Evolutionary conservation across 78 protist genomes (phyloP), one percentile per base, ranked within the genome.

Genomic region (Dictyostelium brefeldianum): DNA sequence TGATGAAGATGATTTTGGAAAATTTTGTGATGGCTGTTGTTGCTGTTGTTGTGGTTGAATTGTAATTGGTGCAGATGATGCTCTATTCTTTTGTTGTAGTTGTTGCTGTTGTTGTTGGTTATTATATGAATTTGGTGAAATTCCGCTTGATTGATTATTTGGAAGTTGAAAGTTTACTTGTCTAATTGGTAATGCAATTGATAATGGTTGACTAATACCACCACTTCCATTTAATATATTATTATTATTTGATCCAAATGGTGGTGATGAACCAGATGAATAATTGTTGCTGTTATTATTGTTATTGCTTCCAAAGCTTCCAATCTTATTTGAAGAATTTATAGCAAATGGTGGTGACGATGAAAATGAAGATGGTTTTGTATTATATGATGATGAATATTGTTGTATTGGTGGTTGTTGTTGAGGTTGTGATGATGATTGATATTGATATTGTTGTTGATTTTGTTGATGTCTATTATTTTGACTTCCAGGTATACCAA

Each of bases 11-110:
- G 41, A 31, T 36, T 46, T 46, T 62, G 27, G 69, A 8, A 46
- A 73, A 29, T 73, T 47, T 73, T n/a, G 79, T 7, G 27, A 51
- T 50, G 82, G 82, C 29, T 64, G 65, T n/a, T 53, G 62, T 36
- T 77, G 41, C 14, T 77, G 27, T n/a, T 36, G 43, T 36, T 36
- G 43, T 36, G 43, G 43, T 10, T 20, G 48, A 41, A 51, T 51
- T 3, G 65, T 20, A 17, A 80, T 57, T 36, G 85, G 85, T 6
- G 85, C 85, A 20, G 85, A 80, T 8, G 74, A 29, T n/a, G 56
- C 20, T 59, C 85, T 80, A 62, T 64, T 41, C 59, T 69, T 80
- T 36, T 36, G 43, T 36, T 47, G 73, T 46, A 46, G 79, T 46
- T n/a, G 59, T n/a, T n/a, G n/a, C n/a, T n/a, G n/a, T 14, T 47